Conservation (phyloP, 345 rosid genomes). For the Linum tenue region DNA sequence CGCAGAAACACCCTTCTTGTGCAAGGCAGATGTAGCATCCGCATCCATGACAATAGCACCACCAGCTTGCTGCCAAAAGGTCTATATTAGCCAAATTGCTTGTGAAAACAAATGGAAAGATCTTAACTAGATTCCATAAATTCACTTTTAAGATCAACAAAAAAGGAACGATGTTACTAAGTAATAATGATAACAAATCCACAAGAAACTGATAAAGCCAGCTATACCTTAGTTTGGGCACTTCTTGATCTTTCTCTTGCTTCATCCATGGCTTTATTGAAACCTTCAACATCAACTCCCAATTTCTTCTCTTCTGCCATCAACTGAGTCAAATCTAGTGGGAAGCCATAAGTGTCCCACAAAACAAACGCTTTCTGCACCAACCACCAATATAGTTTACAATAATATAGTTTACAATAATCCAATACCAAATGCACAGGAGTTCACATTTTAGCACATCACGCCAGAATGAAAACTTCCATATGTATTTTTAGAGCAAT, state of each 20-base stretch:
- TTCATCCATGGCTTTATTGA: slow-evolving; percentile 74
- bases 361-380: slow-evolving; percentile 89
- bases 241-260: slow-evolving; percentile 89
- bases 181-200: neutral
- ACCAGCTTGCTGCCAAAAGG: slow-evolving; percentile 65
- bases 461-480: neutral
- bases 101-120: neutral
- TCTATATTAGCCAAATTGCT: slow-evolving; percentile 10
- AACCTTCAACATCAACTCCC: slow-evolving; percentile 72
- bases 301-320: slow-evolving; percentile 96
- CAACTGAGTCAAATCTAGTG: slow-evolving; percentile 91
- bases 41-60: slow-evolving; percentile 85
- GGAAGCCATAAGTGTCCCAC: slow-evolving; percentile 98
- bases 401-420: slow-evolving; percentile 2
- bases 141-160: too few relatives aligned
- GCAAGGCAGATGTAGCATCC: slow-evolving; percentile 78
- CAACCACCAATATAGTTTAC: neutral
- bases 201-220: neutral
- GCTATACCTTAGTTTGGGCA: slow-evolving; percentile 70
- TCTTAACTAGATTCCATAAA: too few relatives aligned
- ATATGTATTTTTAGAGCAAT: neutral
- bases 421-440: neutral
- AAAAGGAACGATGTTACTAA: neutral
- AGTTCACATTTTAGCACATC: neutral
- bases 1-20: slow-evolving; percentile 51